phyloP scores from a whole-genome alignment of 345 rosid species.

The Eucalyptus melliodora region DNA sequence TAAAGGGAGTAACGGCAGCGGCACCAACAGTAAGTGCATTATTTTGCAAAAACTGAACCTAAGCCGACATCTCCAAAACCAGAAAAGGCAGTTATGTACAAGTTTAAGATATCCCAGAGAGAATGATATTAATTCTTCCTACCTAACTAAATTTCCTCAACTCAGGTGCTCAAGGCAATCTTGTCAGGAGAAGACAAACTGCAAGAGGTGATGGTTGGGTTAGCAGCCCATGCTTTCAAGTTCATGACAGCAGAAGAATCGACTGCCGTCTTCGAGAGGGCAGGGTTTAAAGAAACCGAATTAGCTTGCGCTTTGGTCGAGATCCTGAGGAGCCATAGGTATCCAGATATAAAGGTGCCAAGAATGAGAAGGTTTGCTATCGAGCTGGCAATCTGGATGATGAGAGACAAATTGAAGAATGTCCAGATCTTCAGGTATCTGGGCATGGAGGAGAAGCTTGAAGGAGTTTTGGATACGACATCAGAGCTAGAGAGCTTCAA shows the following conservation, averaged over 20 bases:
- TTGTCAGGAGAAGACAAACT: constrained; percentile 42
- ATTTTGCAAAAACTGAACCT: not conserved
- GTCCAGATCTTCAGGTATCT: constrained; percentile 15
- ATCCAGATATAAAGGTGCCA: constrained; percentile 47
- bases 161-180: constrained; percentile 57
- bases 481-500: constrained; percentile 68
- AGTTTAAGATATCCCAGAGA: not conserved
- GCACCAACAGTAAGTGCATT: constrained; percentile 45
- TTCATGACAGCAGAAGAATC: constrained; percentile 39
- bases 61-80: not conserved
- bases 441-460: constrained; percentile 45
- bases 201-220: constrained; percentile 77
- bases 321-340: constrained; percentile 29
- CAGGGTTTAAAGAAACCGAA: constrained; percentile 27
- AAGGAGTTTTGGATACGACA: constrained; percentile 50
- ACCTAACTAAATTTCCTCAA: not conserved
- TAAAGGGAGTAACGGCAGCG: constrained; percentile 36
- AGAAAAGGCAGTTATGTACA: not conserved
- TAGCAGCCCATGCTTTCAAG: constrained; percentile 42
- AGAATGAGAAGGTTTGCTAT: constrained; percentile 55
- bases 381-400: constrained; percentile 73
- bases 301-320: constrained; percentile 26
- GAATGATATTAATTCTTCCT: not conserved
- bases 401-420: constrained; percentile 27
- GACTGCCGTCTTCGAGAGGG: constrained; percentile 6